A percentile compares a stretch with the other conserved stretches of the same genome.
phyloP scores from a whole-genome alignment of 108 stramenopile species.

The Hondaea fermentalgiana region DNA sequence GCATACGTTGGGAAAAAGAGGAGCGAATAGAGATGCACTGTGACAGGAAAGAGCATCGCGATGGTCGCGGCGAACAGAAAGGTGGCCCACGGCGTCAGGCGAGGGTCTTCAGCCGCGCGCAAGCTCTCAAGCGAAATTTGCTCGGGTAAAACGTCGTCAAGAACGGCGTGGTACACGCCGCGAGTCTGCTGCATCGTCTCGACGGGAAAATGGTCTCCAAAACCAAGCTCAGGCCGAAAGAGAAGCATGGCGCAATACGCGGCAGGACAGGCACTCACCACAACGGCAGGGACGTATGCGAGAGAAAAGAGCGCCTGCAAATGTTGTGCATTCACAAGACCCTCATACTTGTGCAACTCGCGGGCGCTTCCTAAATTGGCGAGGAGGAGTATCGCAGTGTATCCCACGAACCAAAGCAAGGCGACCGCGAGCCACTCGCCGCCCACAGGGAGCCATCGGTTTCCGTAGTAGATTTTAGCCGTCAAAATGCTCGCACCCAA shows the following conservation, averaged over 20 bases:
- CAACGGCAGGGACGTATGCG: background rate
- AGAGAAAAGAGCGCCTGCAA: background rate
- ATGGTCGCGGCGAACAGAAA: background rate
- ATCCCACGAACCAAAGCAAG: background rate
- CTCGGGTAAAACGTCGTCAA: background rate
- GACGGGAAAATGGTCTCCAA: background rate
- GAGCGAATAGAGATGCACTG: background rate
- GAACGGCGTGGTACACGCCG: background rate
- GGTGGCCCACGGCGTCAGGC: background rate
- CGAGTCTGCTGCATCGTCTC: background rate
- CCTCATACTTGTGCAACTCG: background rate
- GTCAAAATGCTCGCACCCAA: background rate
- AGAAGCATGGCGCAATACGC: background rate
- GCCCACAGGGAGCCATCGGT: background rate
- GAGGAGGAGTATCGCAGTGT: background rate
- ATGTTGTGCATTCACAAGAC: background rate
- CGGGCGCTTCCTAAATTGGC: background rate
- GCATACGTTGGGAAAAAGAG: background rate
- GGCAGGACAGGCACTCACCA: background rate
- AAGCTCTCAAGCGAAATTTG: background rate
- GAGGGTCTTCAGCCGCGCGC: background rate
- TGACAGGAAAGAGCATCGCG: background rate
- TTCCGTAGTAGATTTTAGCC: background rate
- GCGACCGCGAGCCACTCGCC: background rate
- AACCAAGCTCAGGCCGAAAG: background rate